Base-by-base conservation (phyloP, 345 rosid genomes). In the Microthlaspi erraticum region DNA sequence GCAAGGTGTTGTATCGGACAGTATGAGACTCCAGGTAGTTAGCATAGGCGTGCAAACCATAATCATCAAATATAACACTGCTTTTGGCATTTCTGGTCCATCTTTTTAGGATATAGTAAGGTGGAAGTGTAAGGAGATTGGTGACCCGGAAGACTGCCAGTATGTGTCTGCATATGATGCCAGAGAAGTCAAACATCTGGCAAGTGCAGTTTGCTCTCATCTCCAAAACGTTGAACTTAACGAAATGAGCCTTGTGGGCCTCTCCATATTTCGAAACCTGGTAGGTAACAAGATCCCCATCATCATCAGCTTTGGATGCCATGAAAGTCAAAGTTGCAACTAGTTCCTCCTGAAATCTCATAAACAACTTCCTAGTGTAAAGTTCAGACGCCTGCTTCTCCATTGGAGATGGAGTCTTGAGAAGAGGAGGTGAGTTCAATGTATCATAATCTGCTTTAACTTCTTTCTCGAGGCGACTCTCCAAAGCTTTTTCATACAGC, bases 181-280 rank as follows among this genome's bases (percentile, higher is more conserved):
- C 91, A 9, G 91, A 84, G 78, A 81, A 84, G 65, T 86, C 91
- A 76, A 81, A 86, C 91, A 82, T 86, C 75, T 82, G 88, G 79
- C 91, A 86, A 68, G 85, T 86, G 73, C 91, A 86, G 16, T 64
- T 60, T 23, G 88, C 86, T 68, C 81, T 84, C 91, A 84, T 86
- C 79, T 79, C 86, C 62, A 84, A 52, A 36, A 81, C 74, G 66
- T 82, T 81, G 78, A 86, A 84, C 76, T 76, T 82, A n/a, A 84
- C 86, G 64, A 59, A 71, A 72, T 81, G 73, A 36, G 83, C 81
- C 70, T 62, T 84, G 70, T 77, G 80, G 56, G 81, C 86, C 78
- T 86, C 91, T 55, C 88, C 91, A 56, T 81, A 84, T 58, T 86
- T 86, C 2, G 86, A 76, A 17, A 86, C 88, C 48, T 75, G 82